Evolutionary conservation across 768 basidiomycete genomes (phyloP).

Genomic region (Podaxis sp.): DNA sequence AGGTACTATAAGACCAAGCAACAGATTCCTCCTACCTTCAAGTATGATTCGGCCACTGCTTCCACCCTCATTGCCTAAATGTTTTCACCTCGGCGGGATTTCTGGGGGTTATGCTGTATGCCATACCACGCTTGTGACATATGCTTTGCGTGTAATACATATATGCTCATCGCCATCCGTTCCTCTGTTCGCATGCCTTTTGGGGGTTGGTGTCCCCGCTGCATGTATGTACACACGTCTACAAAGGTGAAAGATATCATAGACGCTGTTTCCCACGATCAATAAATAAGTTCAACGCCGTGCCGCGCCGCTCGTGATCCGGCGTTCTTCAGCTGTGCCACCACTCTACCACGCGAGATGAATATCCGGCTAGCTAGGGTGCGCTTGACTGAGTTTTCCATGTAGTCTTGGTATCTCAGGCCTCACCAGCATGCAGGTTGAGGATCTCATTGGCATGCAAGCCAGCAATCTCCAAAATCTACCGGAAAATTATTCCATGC

Average conservation of each 20-base stretch:
- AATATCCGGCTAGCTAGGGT: constrained; percentile 53
- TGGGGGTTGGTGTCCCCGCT: too few species aligned
- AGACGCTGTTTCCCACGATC: neutral
- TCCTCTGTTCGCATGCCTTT: neutral
- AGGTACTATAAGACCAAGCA: constrained; percentile 99
- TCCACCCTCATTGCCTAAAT: constrained; percentile 85
- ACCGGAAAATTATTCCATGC: constrained; percentile 88
- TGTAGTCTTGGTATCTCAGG: constrained; percentile 18
- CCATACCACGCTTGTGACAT: neutral
- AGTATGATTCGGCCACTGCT: constrained; percentile 95
- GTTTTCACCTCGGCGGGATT: neutral
- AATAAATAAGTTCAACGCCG: neutral
- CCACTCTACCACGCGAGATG: constrained; percentile 28
- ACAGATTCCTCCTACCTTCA: constrained; percentile 97
- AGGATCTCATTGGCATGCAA: constrained; percentile 91
- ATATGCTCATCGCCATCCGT: neutral
- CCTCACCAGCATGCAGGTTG: constrained; percentile 52
- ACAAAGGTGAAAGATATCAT: neutral
- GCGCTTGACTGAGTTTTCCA: constrained; percentile 19
- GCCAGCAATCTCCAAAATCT: constrained; percentile 91
- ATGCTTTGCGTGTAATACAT: neutral
- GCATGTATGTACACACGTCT: too few species aligned
- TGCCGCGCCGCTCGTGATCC: too few species aligned
- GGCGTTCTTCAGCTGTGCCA: neutral
- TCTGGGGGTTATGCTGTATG: neutral